Evolutionary conservation across 2,329 filamentous ascomycete genomes (phyloP).

Genomic region (Pseudogymnoascus sp.): DNA sequence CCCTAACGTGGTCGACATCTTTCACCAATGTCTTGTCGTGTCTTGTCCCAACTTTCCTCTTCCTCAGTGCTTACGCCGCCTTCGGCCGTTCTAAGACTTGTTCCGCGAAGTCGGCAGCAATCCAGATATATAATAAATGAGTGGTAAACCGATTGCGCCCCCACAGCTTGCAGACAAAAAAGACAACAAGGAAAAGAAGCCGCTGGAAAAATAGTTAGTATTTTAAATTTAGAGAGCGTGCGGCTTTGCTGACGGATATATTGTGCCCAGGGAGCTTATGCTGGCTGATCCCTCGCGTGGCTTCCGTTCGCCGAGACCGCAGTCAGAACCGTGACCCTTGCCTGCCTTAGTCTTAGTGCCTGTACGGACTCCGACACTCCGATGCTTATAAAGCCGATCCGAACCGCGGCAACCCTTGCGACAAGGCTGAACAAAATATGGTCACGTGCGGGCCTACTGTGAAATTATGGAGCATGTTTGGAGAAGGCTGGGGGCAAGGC

Average conservation of each 20-base stretch:
- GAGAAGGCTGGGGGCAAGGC: slow-evolving; percentile 7
- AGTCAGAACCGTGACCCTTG: slow-evolving; percentile 8
- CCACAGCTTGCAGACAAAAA: neutral
- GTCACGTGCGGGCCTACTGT: neutral
- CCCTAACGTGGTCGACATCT: slow-evolving; percentile 50
- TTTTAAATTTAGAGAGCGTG: neutral
- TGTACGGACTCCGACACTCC: neutral
- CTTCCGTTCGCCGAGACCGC: slow-evolving; percentile 1
- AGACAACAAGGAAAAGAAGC: slow-evolving; percentile 9
- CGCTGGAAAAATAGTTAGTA: neutral
- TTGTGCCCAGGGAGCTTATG: neutral
- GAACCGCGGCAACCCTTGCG: neutral
- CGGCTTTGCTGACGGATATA: slow-evolving; percentile 6
- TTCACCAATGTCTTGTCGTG: slow-evolving; percentile 8
- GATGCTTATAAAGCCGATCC: neutral
- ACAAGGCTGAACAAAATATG: neutral
- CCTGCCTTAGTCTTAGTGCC: neutral
- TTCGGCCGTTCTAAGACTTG: neutral
- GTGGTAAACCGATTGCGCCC: neutral
- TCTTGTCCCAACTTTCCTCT: neutral
- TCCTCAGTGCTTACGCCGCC: neutral
- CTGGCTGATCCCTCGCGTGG: neutral
- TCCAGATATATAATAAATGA: neutral
- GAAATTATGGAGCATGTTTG: neutral
- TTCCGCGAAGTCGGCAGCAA: neutral